These are phyloP conservation scores for Bathelium albidoporum DNA, from an alignment of 495 filamentous ascomycete genomes.

Conservation along the genomic window DNA sequence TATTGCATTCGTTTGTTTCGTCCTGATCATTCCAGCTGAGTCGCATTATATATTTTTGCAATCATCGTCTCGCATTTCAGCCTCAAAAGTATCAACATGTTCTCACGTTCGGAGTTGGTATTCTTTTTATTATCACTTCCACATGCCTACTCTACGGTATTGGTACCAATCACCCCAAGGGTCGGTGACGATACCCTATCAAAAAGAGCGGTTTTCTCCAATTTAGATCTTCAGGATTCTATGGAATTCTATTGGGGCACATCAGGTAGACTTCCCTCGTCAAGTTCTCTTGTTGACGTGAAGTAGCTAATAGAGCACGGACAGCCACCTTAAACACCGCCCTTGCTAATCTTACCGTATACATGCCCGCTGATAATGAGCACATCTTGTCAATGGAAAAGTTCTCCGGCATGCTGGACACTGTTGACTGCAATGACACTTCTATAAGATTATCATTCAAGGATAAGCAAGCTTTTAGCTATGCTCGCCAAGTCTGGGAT, in stretches of 20 bases:
- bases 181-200: neutral
- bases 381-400: conserved; percentile 32
- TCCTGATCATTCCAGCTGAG: neutral
- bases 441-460: conserved; percentile 26
- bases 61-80: neutral
- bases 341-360: conserved; percentile 31
- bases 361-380: conserved; percentile 26
- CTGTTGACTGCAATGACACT: conserved; percentile 26
- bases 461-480: conserved; percentile 23
- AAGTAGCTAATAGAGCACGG: neutral
- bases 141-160: neutral
- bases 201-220: neutral
- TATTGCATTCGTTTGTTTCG: neutral
- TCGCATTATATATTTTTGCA: neutral
- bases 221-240: neutral
- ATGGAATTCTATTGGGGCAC: neutral
- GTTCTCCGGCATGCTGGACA: conserved; percentile 26
- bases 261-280: neutral
- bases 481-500: conserved; percentile 29
- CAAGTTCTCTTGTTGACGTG: too few species aligned
- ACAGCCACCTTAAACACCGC: conserved; percentile 7
- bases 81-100: neutral
- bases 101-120: neutral
- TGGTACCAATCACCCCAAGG: neutral
- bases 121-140: neutral